Evolutionary conservation across 768 basidiomycete species (phyloP), one percentile per base, ranked within the genome.

Genomic region (Tulasnella sp.): DNA sequence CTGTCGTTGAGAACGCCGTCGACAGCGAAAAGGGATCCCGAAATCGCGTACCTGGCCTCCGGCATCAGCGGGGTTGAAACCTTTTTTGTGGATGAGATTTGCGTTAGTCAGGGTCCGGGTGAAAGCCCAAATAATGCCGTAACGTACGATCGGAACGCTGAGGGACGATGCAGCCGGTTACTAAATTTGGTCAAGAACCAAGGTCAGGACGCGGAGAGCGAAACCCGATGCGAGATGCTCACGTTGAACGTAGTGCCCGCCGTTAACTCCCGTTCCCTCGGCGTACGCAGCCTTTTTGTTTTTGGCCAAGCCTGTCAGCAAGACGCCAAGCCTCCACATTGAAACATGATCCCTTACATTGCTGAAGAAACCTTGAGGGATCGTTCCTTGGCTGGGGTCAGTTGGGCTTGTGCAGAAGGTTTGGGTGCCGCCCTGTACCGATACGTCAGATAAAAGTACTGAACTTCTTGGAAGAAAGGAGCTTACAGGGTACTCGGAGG

Each of bases 331-430:
- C 32, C 5, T 37, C 22, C 36, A 34, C 35, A 44, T 65, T 19
- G 39, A 37, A 17, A 65, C 64, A 65, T 35, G 63, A 26, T 19
- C 8, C 52, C 9, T 65, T 26, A 37, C 35, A 19, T 37, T 65
- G 22, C 12, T 8, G 34, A 36, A 65, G 64, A 65, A 65, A 0
- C 39, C 39, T 17, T 8, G 22, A 11, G 64, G 64, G 19, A 65
- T 36, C 7, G 64, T 65, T n/a, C 64, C 64, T 7, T 65, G 64
- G 22, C 35, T 65, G 5, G 64, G 35, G 39, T 65, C 64, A n/a
- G 64, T 65, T 70, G 69, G 69, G 69, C 52, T 70, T 2, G 69
- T 52, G 69, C 69, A 70, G 69, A 62, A 70, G 3, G 69, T 62
- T 52, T 70, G 47, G 22, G 32, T 36, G 1, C 69, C 69, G 8